Conservation (phyloP, 352 stramenopile genomes). For the Phytophthora sp. region DNA sequence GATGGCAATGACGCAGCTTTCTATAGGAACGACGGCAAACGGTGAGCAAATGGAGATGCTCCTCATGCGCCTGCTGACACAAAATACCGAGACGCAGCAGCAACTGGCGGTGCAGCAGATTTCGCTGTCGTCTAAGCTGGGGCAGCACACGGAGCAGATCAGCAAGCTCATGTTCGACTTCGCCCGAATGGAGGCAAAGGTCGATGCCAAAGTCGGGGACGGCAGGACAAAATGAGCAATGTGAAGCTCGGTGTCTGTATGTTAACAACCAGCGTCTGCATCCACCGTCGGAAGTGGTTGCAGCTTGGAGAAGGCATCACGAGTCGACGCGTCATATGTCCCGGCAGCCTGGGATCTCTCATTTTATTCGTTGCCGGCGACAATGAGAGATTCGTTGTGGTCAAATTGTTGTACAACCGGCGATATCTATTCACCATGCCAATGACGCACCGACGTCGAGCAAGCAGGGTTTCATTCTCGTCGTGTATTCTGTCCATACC, state of each 20-base stretch:
- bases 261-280: neutral
- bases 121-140: constrained; percentile 65
- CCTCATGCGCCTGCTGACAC: constrained; percentile 80
- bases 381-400: constrained; percentile 8
- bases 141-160: constrained; percentile 75
- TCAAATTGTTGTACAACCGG: constrained; percentile 11
- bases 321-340: neutral
- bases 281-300: constrained; percentile 16
- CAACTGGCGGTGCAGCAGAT: constrained; percentile 82
- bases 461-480: neutral
- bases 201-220: constrained; percentile 49
- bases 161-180: constrained; percentile 78
- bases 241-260: no score
- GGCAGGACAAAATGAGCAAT: constrained; percentile 33
- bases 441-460: neutral
- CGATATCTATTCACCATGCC: constrained; percentile 26
- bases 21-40: constrained; percentile 35
- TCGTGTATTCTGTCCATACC: neutral
- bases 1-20: constrained; percentile 34
- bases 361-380: constrained; percentile 13
- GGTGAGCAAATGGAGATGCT: constrained; percentile 70
- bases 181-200: constrained; percentile 80
- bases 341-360: neutral
- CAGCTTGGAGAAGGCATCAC: neutral
- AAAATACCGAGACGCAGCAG: constrained; percentile 86